phyloP scores from a whole-genome alignment of 495 filamentous ascomycete genomes.

The Penicillium coprophilum region DNA sequence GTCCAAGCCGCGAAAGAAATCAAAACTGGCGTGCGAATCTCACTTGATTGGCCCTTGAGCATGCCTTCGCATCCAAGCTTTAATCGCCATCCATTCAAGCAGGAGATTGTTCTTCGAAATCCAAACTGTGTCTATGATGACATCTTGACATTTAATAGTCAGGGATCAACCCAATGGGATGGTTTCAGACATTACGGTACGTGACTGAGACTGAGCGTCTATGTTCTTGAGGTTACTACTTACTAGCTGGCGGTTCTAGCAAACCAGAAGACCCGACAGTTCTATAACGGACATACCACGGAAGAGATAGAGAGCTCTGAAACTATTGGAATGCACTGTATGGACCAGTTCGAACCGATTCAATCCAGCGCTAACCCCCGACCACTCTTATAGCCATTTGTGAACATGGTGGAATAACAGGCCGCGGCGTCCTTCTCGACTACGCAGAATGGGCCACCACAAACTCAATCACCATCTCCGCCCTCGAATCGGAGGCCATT shows the following conservation, averaged over 20 bases:
- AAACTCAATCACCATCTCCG: conserved; percentile 28
- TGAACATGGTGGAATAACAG: conserved; percentile 41
- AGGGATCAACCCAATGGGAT: conserved; percentile 49
- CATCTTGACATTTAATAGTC: conserved; percentile 54
- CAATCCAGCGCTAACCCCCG: not conserved
- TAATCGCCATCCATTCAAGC: conserved; percentile 37
- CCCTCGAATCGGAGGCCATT: conserved; percentile 36
- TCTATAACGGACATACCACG: conserved; percentile 60
- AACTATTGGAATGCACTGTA: conserved; percentile 41
- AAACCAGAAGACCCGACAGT: conserved; percentile 50
- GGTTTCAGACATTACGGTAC: conserved; percentile 50
- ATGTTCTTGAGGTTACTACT: not conserved
- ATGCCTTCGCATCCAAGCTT: conserved; percentile 37
- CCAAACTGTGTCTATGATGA: conserved; percentile 53
- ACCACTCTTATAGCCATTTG: conserved; percentile 20
- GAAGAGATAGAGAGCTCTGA: conserved; percentile 52
- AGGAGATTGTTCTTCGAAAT: conserved; percentile 35
- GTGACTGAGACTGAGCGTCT: not conserved
- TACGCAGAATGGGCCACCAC: conserved; percentile 48
- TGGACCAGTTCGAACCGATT: not conserved
- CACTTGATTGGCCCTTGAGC: conserved; percentile 49
- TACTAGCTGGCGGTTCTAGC: conserved; percentile 11
- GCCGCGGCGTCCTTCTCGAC: conserved; percentile 52
- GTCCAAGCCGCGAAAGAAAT: conserved; percentile 53
- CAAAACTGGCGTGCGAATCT: conserved; percentile 50